Base-by-base conservation (phyloP, 2,329 filamentous ascomycete species). In the Curvularia sp. region DNA sequence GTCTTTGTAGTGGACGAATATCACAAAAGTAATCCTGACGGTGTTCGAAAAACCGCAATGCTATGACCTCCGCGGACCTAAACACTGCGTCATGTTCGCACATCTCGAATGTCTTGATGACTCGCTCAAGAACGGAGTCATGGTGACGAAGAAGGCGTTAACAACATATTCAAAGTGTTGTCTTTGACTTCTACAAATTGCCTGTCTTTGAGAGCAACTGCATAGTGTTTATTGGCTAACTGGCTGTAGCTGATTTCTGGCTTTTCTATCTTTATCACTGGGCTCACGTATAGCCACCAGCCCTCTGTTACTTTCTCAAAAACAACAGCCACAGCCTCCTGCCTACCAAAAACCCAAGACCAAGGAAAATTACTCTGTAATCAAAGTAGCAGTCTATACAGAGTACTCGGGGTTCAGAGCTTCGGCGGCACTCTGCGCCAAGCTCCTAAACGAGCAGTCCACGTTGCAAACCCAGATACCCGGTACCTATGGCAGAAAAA, bases 51-150 rank as follows among this genome's bases (percentile, higher is more conserved):
- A 24, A 35, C 8, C 6, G 30, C 20, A 7, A 20, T 4, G 30
- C 26, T 18, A 28, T 30, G 9, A 13, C 20, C 30, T 44, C 50
- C 50, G 55, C 55, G 50, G 55, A 49, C 35, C 49, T 28, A 7
- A 24, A 10, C 10, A 24, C 35, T 55, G 44, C 55, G 51, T 58
- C 51, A 58, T 46, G 46, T 48, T 30, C 31, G 44, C 53, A 38
- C 38, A 49, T 38, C 7, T 24, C 38, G 49, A 49, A 39, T 44
- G 51, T 54, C 31, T 46, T 53, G 41, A 22, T 53, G 50, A 18
- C 33, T n/a, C 18, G 20, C 20, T 15, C 20, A 15, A n/a, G 24
- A 41, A 12, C 10, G 22, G 24, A 20, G n/a, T 12, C 18, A 26
- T 30, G 20, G 41, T 46, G 20, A 20, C 22, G 15, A 38, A 20